These are phyloP conservation scores for Wallacemonas sp. DNA, from an alignment of 208 protist species.

Conservation along the genomic window DNA sequence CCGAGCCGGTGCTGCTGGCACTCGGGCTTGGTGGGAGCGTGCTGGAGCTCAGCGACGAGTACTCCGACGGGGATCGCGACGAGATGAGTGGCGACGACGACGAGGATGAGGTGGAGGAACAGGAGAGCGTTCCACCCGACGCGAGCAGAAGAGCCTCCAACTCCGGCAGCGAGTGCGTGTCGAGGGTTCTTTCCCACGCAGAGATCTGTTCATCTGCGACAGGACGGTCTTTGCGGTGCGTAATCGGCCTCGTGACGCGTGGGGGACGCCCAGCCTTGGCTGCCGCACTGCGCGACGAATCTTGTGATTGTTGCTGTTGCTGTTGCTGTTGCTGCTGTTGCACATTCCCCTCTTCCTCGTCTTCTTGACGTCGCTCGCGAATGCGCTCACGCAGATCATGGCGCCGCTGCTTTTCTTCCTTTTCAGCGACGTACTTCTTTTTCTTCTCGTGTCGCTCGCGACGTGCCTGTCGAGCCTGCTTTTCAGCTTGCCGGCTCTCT, in stretches of 20 bases:
- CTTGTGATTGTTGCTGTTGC: conserved; percentile 4
- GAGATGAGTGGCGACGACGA: not conserved
- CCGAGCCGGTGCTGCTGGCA: not conserved
- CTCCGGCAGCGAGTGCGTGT: not conserved
- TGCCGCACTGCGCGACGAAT: no score
- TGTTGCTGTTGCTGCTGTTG: not conserved
- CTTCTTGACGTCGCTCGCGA: not conserved
- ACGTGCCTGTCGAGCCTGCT: conserved; percentile 13
- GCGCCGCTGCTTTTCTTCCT: conserved; percentile 18
- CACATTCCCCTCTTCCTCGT: not conserved
- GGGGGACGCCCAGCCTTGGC: no score
- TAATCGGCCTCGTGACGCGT: no score
- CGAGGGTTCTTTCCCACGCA: not conserved
- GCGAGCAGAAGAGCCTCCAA: not conserved
- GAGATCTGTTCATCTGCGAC: no score
- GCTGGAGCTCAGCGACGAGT: conserved; percentile 4
- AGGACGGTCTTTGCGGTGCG: no score
- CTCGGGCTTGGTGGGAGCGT: conserved; percentile 7
- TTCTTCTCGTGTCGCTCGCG: conserved; percentile 15
- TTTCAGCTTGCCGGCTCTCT: conserved; percentile 8
- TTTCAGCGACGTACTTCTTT: conserved; percentile 6
- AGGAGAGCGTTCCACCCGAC: not conserved
- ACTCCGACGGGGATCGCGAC: not conserved
- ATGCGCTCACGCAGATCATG: not conserved
- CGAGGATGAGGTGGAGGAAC: not conserved